Evolutionary conservation across 768 basidiomycete genomes (phyloP), one percentile per base, ranked within the genome.

Genomic region (Goffeauzyma gilvescens): DNA sequence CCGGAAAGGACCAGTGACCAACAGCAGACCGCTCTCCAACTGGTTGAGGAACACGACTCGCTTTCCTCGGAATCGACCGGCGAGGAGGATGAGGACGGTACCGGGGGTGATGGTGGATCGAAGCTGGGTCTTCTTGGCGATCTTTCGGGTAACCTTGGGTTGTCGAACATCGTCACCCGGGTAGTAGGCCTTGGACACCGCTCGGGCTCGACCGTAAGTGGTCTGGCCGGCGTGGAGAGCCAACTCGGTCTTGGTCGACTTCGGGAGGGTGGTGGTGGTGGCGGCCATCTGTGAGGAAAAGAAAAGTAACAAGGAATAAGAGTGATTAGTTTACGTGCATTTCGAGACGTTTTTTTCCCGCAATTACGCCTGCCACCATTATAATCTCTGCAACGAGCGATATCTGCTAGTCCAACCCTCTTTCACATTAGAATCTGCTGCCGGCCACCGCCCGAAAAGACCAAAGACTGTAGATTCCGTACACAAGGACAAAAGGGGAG

Each of bases 11-110:
- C 93, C 93, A 28, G 89, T 86, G 57, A 98, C 86, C 67, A 98
- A 72, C 59, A 98, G 68, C 60, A 98, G 68, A 42, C 93, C 93
- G 27, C 58, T 60, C 56, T 74, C 73, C 65, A 96, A 69, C 72
- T 89, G 86, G 75, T 93, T 93, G 71, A 98, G 71, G 69, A 85
- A 90, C 45, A 98, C 87, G 52, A 98, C 93, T 42, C 93, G 78
- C 76, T 96, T 96, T 51, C 90, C 90, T 53, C 83, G 72, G 82
- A 84, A 96, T 61, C 87, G 82, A 60, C 93, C 93, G 48, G 93
- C 90, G 57, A 98, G 77, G 55, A 98, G 72, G 68, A 98, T 95
- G 54, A 98, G 72, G 61, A 98, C 73, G 63, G 86, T 79, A 51
- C 93, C 93, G 49, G 87, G 84, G 49, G 78, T 80, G 71, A 98